These are phyloP conservation scores for Lobosporangium transversale DNA, from an alignment of 192 early-diverging fungal species.

Conservation along the genomic window DNA sequence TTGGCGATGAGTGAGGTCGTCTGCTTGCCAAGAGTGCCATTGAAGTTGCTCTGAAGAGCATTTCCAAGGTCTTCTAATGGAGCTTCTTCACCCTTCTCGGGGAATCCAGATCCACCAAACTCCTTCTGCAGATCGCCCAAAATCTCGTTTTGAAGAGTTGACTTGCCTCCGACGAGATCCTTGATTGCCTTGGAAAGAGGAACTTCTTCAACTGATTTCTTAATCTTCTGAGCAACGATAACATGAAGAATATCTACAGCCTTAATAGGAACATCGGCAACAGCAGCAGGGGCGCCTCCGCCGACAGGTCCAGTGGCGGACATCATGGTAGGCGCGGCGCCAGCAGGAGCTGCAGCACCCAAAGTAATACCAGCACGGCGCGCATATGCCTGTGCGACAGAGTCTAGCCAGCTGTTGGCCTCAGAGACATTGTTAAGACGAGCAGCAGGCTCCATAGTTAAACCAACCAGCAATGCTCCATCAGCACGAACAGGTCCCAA, in stretches of 20 bases:
- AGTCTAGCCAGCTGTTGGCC: slow-evolving; percentile 83
- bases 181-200: slow-evolving; percentile 84
- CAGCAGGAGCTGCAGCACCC: slow-evolving; percentile 59
- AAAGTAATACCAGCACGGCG: slow-evolving; percentile 74
- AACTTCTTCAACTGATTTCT: slow-evolving; percentile 82
- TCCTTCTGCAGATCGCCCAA: slow-evolving; percentile 95
- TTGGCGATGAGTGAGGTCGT: slow-evolving; percentile 77
- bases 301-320: slow-evolving; percentile 36
- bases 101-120: slow-evolving; percentile 77
- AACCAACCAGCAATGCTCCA: slow-evolving; percentile 78
- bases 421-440: slow-evolving; percentile 80
- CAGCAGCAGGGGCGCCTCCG: slow-evolving; percentile 37
- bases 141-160: slow-evolving; percentile 97
- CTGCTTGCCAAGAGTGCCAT: slow-evolving; percentile 86
- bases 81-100: slow-evolving; percentile 93
- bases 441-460: slow-evolving; percentile 83
- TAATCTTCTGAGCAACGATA: slow-evolving; percentile 92
- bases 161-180: slow-evolving; percentile 95
- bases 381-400: slow-evolving; percentile 76
- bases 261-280: slow-evolving; percentile 79
- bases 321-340: slow-evolving; percentile 52
- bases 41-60: slow-evolving; percentile 67
- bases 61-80: slow-evolving; percentile 84
- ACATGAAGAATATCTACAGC: slow-evolving; percentile 85
- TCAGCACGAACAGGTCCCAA: slow-evolving; percentile 80